These are phyloP conservation scores for Brassica hybrid DNA, from an alignment of 441 rosid species.

Conservation along the genomic window DNA sequence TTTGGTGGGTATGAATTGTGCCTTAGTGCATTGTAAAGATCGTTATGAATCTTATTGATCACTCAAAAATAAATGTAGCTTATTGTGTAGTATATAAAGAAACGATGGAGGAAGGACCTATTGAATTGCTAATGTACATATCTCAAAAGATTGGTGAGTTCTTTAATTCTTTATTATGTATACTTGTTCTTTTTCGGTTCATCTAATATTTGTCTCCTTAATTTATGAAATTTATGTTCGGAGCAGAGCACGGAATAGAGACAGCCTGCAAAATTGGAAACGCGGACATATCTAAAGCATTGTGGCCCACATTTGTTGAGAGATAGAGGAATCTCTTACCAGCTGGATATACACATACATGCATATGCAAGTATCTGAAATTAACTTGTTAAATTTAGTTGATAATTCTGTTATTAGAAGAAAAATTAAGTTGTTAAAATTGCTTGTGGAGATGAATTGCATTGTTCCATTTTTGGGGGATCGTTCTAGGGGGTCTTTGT, in stretches of 20 bases:
- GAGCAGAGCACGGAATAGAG: constrained; percentile 18
- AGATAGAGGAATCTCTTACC: constrained; percentile 1
- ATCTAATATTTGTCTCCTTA: not conserved
- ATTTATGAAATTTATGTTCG: not conserved
- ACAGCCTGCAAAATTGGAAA: not conserved
- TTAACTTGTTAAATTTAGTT: not conserved
- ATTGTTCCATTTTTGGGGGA: not conserved
- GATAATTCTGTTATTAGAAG: too few species aligned
- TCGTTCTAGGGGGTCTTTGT: not conserved
- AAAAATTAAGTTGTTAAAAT: not conserved
- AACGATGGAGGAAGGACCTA: not conserved
- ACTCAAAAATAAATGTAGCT: constrained; percentile 2
- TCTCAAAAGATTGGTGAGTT: constrained; percentile 20
- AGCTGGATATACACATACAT: constrained; percentile 1
- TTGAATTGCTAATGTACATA: constrained; percentile 6
- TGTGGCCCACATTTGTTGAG: not conserved
- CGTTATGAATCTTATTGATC: not conserved
- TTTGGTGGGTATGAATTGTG: not conserved
- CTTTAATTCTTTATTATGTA: not conserved
- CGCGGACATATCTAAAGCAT: not conserved
- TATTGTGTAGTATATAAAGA: not conserved
- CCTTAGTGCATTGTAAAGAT: not conserved
- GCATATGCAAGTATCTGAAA: not conserved
- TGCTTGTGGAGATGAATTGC: not conserved
- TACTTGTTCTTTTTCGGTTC: not conserved